These are phyloP conservation scores for Nigrospora oryzae DNA, from an alignment of 2,329 filamentous ascomycete species.

Conservation along the genomic window DNA sequence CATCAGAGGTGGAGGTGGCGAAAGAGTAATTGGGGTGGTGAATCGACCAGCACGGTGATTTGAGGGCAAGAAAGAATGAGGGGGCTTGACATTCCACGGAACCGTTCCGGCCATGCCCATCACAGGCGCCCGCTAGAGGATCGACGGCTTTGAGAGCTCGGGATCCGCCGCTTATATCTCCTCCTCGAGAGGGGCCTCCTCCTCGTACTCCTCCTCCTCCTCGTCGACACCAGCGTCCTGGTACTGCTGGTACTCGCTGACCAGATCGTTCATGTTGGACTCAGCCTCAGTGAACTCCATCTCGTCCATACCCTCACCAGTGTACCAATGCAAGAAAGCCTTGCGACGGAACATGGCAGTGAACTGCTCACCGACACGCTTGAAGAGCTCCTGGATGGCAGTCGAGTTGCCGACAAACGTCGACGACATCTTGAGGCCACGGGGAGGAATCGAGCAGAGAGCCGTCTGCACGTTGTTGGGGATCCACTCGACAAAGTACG, in stretches of 20 bases:
- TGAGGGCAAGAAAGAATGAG: constrained; percentile 1
- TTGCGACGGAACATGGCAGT: constrained; percentile 99
- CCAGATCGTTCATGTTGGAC: constrained; percentile 99
- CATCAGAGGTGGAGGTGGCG: constrained; percentile 14
- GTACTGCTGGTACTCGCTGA: constrained; percentile 99
- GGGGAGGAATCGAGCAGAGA: constrained; percentile 96
- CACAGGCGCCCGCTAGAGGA: background rate
- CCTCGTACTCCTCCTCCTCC: constrained; percentile 91
- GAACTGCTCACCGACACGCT: constrained; percentile 99
- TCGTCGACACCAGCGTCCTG: constrained; percentile 97
- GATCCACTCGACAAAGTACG: constrained; percentile 99
- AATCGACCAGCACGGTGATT: background rate
- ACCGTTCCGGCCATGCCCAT: background rate
- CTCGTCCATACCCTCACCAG: constrained; percentile 99
- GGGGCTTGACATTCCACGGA: constrained; percentile 1
- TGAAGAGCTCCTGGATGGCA: constrained; percentile 99
- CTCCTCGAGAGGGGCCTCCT: constrained; percentile 71
- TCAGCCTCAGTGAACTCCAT: constrained; percentile 99
- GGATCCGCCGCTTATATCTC: constrained; percentile 38
- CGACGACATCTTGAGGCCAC: constrained; percentile 97
- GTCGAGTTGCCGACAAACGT: constrained; percentile 99
- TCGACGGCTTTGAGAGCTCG: background rate
- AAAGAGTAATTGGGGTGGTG: constrained; percentile 9
- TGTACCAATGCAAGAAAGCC: constrained; percentile 99
- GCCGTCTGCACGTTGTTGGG: constrained; percentile 99